Conservation (phyloP, 768 basidiomycete genomes). For the Mycena amicta region DNA sequence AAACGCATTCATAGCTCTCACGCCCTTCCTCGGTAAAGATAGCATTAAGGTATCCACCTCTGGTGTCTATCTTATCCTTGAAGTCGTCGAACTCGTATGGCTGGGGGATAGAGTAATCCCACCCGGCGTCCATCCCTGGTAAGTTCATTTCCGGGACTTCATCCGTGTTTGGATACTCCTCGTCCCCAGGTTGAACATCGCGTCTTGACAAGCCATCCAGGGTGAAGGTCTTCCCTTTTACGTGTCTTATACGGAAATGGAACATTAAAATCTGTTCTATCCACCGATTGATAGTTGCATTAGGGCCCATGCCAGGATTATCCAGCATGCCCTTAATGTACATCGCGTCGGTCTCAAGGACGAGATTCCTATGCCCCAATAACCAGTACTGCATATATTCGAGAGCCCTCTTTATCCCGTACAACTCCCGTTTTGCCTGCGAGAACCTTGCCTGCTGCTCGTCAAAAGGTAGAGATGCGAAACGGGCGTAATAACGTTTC, state of each 20-base stretch:
- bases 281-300: constrained; percentile 38
- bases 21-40: background rate
- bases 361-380: constrained; percentile 29
- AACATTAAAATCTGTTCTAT: constrained; percentile 34
- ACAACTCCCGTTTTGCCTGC: constrained; percentile 45
- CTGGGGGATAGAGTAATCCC: background rate
- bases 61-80: constrained; percentile 1
- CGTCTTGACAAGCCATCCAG: constrained; percentile 36
- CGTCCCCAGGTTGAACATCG: constrained; percentile 15
- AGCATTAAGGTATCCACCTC: constrained; percentile 1
- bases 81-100: constrained; percentile 12
- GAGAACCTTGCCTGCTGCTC: constrained; percentile 35
- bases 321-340: constrained; percentile 37
- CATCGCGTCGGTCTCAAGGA: background rate
- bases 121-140: background rate
- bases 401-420: constrained; percentile 32
- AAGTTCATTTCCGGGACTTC: background rate
- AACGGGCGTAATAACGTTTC: constrained; percentile 29
- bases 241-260: constrained; percentile 34
- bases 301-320: constrained; percentile 36
- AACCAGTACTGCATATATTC: constrained; percentile 20
- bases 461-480: constrained; percentile 42
- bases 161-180: background rate
- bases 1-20: background rate
- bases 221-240: constrained; percentile 26